Base-by-base conservation (phyloP, 2,329 filamentous ascomycete genomes). In the Calonectria honghensis region DNA sequence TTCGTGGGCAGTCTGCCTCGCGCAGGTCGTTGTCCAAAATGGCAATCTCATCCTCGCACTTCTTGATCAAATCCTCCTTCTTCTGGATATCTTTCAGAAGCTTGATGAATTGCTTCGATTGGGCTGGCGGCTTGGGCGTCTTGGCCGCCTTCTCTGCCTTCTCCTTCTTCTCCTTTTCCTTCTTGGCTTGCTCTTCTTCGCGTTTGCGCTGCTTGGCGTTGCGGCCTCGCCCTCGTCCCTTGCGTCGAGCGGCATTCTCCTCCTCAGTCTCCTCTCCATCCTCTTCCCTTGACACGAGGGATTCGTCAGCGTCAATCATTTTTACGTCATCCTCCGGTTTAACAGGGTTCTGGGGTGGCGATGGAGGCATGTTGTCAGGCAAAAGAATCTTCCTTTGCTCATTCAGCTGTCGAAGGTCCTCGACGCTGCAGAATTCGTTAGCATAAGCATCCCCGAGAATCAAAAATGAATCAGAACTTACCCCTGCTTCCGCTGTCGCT, bases 1-100 rank as follows among this genome's bases (percentile, higher is more conserved):
- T 98, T 75, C 97, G 93, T 45, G 96, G 95, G 80, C 96, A 98
- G 84, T 98, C 95, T 51, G 96, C 96, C 85, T 98, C 96, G 68
- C 97, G 94, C 59, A 99, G 89, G 83, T 98, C 96, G 80, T 97
- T 96, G 80, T 98, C 96, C 67, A 98, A 91, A 39, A 94, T 90
- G 4, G 92, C 92, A 77, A 99, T 97, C 81, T 96, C 93, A 7
- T 94, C 93, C 83, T 99, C 96, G 81, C 94, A 95, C 68, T 94
- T 91, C 82, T 92, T 92, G 81, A 99, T 93, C 57, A 93, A 89
- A 0, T 93, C 92, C 81, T 97, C 95, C 83, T 96, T 94, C 83
- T 96, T 95, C 76, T 96, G 93, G 73, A 98, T 98, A 75, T 97
- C 95, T 80, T 95, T 96, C 64, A 98, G 84, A 1, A 98, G 89